These are phyloP conservation scores for Mangifera indica DNA, from an alignment of 345 rosid species.

Conservation along the genomic window DNA sequence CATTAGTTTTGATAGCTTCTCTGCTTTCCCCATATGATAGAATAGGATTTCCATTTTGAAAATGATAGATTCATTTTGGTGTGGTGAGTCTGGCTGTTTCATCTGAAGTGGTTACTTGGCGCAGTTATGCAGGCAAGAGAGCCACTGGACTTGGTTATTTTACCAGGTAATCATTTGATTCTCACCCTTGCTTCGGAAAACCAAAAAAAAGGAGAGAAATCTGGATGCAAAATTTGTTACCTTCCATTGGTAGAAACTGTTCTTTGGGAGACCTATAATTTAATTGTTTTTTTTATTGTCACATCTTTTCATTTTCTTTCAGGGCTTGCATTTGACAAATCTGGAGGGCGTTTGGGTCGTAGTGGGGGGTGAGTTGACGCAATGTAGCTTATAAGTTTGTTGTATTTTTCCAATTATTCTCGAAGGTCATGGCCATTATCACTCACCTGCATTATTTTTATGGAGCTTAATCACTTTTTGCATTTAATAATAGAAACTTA, in stretches of 20 bases:
- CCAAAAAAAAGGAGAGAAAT: not conserved
- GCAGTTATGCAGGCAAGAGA: conserved; percentile 46
- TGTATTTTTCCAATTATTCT: not conserved
- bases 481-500: not conserved
- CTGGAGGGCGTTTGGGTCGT: conserved; percentile 54
- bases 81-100: not conserved
- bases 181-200: not conserved
- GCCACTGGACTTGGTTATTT: conserved; percentile 40
- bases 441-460: not conserved
- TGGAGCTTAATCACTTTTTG: not conserved
- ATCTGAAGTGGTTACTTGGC: conserved; percentile 12
- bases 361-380: conserved; percentile 44
- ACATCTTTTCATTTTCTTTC: conserved; percentile 12
- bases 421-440: not conserved
- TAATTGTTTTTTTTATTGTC: not conserved
- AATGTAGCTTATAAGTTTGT: not conserved
- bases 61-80: not conserved
- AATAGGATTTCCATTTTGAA: not conserved
- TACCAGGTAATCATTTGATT: conserved; percentile 35
- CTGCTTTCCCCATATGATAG: not conserved
- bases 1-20: not conserved
- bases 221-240: not conserved
- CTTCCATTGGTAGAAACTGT: not conserved
- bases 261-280: not conserved
- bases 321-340: conserved; percentile 56